A percentile compares a stretch with the other conserved stretches of the same genome.
Evolutionary conservation across 176 grass and related monocot genomes (phyloP).

Genomic region (Phoenix dactylifera): DNA sequence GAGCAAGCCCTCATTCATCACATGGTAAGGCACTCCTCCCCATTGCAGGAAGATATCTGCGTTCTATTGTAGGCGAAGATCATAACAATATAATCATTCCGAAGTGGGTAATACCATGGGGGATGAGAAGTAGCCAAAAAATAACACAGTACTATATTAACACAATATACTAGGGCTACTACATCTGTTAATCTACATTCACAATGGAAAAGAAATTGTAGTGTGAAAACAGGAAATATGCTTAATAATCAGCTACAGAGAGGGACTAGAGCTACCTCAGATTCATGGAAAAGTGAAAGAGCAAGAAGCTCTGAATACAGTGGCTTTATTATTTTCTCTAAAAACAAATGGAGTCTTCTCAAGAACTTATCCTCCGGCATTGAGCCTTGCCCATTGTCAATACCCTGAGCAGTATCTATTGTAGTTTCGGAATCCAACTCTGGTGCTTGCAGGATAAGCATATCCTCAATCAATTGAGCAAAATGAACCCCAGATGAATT

Average conservation of each 20-base stretch:
- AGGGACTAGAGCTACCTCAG: constrained; percentile 44
- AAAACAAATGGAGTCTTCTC: constrained; percentile 30
- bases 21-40: too few relatives aligned
- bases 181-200: too few relatives aligned
- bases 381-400: constrained; percentile 9
- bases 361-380: constrained; percentile 13
- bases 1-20: too few relatives aligned
- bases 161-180: too few relatives aligned
- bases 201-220: too few relatives aligned
- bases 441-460: constrained; percentile 29
- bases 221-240: too few relatives aligned
- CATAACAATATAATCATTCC: too few relatives aligned
- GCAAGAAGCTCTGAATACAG: constrained; percentile 40
- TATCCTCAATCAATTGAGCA: constrained; percentile 31
- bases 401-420: constrained; percentile 16
- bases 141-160: too few relatives aligned
- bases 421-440: constrained; percentile 29
- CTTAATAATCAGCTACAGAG: not conserved
- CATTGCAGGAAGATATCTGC: too few relatives aligned
- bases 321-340: constrained; percentile 43
- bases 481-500: constrained; percentile 38
- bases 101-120: too few relatives aligned
- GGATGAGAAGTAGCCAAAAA: too few relatives aligned
- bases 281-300: constrained; percentile 63
- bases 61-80: too few relatives aligned